Evolutionary conservation across 2,329 filamentous ascomycete species (phyloP), one percentile per base, ranked within the genome.

Genomic region (Tolypocladium guangdongense): DNA sequence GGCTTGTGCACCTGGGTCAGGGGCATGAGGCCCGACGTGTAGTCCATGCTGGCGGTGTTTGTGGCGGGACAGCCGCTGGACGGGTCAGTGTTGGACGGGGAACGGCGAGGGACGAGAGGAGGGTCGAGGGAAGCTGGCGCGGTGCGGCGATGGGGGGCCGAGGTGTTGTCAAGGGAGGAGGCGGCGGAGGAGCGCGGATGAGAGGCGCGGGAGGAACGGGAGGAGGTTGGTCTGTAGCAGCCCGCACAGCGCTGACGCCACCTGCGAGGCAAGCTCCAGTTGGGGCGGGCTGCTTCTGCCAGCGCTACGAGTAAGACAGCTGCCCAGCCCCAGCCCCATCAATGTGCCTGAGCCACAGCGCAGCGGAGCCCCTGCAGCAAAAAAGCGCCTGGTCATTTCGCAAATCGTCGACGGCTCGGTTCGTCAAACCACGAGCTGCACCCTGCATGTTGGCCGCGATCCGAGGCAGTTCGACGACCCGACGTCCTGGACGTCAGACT

Each of bases 1-100:
- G 83, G 80, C 68, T 83, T 82, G 71, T 86, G 84, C 63, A 80
- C 74, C 70, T 80, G 80, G 63, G 76, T 71, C 57, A 82, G 66
- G 57, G 80, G 80, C 65, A 76, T 71, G 32, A 74, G 67, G 58
- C 74, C 74, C 62, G 63, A 62, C 52, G 62, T 71, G 67, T 70
- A 74, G 60, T 70, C 64, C 52, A 49, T 50, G 53, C 52, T 55
- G 52, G n/a, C 47, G 41, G 35, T 7, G 36, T 14, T 5, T 18
- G 45, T 10, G 24, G 14, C 20, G 45, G 30, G 30, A 18, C 16
- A 10, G 30, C 35, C 27, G 37, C 45, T 49, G 36, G 45, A 45
- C 35, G 14, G 35, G 35, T 16, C 18, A 4, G 43, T 33, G 52
- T 14, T 30, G 41, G 20, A 11, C 24, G 32, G 30, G 47, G 6